Conservation (phyloP, 202 grass and related monocot genomes). For the Carex arenaria region DNA sequence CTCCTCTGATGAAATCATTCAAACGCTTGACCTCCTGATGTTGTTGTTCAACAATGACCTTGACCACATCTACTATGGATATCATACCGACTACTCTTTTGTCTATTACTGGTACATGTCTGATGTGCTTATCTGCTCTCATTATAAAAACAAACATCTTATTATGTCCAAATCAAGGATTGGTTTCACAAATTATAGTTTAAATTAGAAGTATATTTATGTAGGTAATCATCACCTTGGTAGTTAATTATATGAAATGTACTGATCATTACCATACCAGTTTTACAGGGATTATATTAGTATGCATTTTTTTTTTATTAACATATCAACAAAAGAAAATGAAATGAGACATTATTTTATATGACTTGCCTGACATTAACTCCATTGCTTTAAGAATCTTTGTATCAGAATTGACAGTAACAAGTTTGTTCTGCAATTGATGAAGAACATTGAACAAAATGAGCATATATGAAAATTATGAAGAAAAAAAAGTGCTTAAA, state of each 20-base stretch:
- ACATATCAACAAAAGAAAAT: neutral
- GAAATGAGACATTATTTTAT: neutral
- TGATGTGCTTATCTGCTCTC: slow-evolving; percentile 63
- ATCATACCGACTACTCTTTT: slow-evolving; percentile 77
- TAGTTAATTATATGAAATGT: neutral
- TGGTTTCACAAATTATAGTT: neutral
- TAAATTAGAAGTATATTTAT: neutral
- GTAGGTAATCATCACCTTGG: neutral
- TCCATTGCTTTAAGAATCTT: slow-evolving; percentile 88
- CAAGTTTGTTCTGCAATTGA: slow-evolving; percentile 49
- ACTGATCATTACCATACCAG: neutral
- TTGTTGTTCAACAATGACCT: slow-evolving; percentile 75
- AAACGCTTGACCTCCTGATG: slow-evolving; percentile 70
- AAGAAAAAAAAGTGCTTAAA: slow-evolving; percentile 9
- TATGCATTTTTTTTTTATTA: neutral
- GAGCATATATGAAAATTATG: neutral
- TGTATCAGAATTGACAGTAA: slow-evolving; percentile 56
- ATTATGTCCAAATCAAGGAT: neutral
- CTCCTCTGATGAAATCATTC: slow-evolving; percentile 73
- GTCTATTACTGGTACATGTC: slow-evolving; percentile 84
- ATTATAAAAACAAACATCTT: neutral
- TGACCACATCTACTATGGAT: slow-evolving; percentile 78
- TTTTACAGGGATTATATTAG: neutral
- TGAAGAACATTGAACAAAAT: neutral
- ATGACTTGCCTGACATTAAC: slow-evolving; percentile 66